Base-by-base conservation (phyloP, 2,329 filamentous ascomycete species). In the Atkinsonella hypoxylon region DNA sequence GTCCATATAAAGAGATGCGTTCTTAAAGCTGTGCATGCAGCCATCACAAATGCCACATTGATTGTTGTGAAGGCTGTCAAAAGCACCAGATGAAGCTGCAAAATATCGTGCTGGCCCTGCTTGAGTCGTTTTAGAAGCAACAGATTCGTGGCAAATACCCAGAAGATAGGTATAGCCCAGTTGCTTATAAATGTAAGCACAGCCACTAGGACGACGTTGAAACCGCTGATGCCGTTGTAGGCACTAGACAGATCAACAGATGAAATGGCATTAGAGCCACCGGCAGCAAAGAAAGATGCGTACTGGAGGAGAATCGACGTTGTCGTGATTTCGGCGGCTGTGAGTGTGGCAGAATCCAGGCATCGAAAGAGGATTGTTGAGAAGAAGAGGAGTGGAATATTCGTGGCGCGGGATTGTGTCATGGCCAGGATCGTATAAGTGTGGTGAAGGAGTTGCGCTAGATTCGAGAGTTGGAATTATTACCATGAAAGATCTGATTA, bases 1-100 rank as follows among this genome's bases (percentile, higher is more conserved):
- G 91, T 97, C 93, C 93, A 98, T 54, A 98, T 90, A 64, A 98
- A 98, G 52, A 98, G 67, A 73, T 98, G 93, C 31, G 87, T 89
- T 57, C 91, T 75, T 62, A 98, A 67, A 8, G 79, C 74, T 45
- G 86, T 89, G 66, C 93, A 98, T 15, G 91, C 89, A 13, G 77
- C 80, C 91, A 97, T 97, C 22, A 96, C 84, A 45, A 81, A 84
- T 2, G 81, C 67, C 49, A 87, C 67, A 55, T 81, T 81, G 1
- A 73, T 71, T 1, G 85, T 76, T 11, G 79, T 71, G 64, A 93
- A 95, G 11, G 84, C 65, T 1, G 89, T 95, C 59, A 87, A 66
- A 40, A 87, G 59, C 0, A 77, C 70, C 0, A 85, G 62, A 62
- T 93, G 82, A 32, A 64, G 67, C 51, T 57, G 62, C 56, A 70